A percentile compares a stretch with the other conserved stretches of the same genome.
Conservation (phyloP, 768 basidiomycete genomes). For the Amanita jacksonii region DNA sequence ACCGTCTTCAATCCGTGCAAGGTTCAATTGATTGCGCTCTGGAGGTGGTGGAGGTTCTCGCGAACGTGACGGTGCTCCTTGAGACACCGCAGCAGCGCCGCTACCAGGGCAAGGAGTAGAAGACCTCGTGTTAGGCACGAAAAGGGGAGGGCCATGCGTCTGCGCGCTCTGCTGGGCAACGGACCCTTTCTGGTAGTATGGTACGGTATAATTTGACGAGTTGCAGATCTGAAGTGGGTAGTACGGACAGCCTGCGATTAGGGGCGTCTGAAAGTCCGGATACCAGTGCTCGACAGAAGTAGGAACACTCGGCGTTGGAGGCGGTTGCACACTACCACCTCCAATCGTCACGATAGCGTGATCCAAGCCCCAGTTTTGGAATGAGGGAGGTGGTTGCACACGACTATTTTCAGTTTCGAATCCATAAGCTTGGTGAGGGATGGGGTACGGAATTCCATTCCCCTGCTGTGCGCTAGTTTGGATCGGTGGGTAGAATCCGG, state of each 20-base stretch:
- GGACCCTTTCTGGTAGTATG: conserved; percentile 2
- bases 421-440: conserved; percentile 5
- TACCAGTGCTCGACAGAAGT: conserved; percentile 12
- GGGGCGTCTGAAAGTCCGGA: not conserved
- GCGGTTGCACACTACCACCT: not conserved
- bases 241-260: conserved; percentile 5
- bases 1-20: conserved; percentile 67
- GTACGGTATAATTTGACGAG: conserved; percentile 3
- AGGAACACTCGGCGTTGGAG: conserved; percentile 7
- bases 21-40: conserved; percentile 44
- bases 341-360: conserved; percentile 16
- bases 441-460: not conserved
- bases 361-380: conserved; percentile 19
- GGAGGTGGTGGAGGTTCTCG: conserved; percentile 16
- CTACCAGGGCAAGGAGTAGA: not conserved
- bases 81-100: conserved; percentile 8
- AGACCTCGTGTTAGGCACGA: conserved; percentile 5
- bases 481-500: conserved; percentile 1
- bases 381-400: not conserved
- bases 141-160: not conserved
- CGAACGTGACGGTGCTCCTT: conserved; percentile 16
- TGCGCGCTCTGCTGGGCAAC: not conserved
- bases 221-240: conserved; percentile 10
- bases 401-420: conserved; percentile 6
- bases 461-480: conserved; percentile 1